phyloP scores from a whole-genome alignment of 495 filamentous ascomycete genomes.

The Lepidopterella palustris region DNA sequence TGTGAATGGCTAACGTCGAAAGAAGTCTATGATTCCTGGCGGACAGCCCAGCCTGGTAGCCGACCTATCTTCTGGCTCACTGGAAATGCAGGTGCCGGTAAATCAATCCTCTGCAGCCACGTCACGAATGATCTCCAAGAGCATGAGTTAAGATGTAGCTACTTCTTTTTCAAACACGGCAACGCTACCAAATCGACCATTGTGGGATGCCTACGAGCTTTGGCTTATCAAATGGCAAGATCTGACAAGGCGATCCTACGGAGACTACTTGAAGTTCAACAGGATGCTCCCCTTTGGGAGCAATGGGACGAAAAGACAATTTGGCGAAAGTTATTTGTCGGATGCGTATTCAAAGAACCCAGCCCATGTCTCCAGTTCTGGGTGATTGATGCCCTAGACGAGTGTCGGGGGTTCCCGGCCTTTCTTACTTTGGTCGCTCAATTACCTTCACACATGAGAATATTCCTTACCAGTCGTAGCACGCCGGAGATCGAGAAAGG shows the following conservation, averaged over 20 bases:
- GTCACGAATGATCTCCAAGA: constrained; percentile 25
- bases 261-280: constrained; percentile 25
- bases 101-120: constrained; percentile 34
- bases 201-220: constrained; percentile 31
- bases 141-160: constrained; percentile 21
- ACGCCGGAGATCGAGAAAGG: constrained; percentile 1
- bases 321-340: constrained; percentile 40
- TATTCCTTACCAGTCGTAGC: constrained; percentile 9
- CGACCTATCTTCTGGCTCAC: constrained; percentile 32
- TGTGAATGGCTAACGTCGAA: constrained; percentile 12
- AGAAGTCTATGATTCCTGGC: background rate
- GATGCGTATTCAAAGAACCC: constrained; percentile 27
- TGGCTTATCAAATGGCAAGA: constrained; percentile 41
- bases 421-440: background rate
- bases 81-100: constrained; percentile 34
- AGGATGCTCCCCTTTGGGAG: constrained; percentile 28
- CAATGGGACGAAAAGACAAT: constrained; percentile 29
- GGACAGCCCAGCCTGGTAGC: background rate
- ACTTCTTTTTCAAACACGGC: constrained; percentile 39
- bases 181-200: constrained; percentile 30
- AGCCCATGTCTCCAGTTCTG: constrained; percentile 33
- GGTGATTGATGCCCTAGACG: constrained; percentile 44
- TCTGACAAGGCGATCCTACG: constrained; percentile 18
- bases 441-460: background rate
- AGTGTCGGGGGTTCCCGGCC: constrained; percentile 27